Conservation (phyloP, 306 rosid genomes). For the Vigna unguiculata region DNA sequence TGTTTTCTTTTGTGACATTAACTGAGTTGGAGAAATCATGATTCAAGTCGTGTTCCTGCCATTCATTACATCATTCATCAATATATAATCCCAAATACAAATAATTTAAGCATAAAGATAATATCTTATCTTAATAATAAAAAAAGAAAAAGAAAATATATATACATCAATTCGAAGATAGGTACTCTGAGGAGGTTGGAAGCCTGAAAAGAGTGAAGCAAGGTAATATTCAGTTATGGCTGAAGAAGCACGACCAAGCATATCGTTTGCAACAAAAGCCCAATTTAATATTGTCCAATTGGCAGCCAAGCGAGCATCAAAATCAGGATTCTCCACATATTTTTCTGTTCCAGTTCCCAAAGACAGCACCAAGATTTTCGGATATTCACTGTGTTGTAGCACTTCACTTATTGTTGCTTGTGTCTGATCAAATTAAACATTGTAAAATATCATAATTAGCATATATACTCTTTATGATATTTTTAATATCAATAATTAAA, state of each 20-base stretch:
- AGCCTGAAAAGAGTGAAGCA: background rate
- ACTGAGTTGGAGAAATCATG: rapidly evolving
- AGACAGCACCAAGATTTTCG: background rate
- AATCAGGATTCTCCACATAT: background rate
- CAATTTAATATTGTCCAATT: rapidly evolving
- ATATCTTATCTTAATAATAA: too few species aligned
- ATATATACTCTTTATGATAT: too few species aligned
- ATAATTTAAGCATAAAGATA: too few species aligned
- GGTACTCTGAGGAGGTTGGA: background rate
- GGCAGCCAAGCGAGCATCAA: rapidly evolving
- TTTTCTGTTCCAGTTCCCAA: background rate
- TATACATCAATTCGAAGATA: background rate
- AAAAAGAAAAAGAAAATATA: too few species aligned
- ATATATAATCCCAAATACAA: too few species aligned
- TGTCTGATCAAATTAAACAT: too few species aligned
- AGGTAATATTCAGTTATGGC: background rate
- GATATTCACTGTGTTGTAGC: background rate
- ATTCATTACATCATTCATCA: background rate
- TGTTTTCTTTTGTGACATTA: background rate
- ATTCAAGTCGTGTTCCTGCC: background rate
- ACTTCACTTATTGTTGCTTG: background rate
- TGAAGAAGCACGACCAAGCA: background rate
- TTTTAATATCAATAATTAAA: too few species aligned
- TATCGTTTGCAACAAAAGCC: rapidly evolving
- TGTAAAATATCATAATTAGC: background rate